Conservation (phyloP, 345 rosid genomes). For the Dipteronia sinensis region DNA sequence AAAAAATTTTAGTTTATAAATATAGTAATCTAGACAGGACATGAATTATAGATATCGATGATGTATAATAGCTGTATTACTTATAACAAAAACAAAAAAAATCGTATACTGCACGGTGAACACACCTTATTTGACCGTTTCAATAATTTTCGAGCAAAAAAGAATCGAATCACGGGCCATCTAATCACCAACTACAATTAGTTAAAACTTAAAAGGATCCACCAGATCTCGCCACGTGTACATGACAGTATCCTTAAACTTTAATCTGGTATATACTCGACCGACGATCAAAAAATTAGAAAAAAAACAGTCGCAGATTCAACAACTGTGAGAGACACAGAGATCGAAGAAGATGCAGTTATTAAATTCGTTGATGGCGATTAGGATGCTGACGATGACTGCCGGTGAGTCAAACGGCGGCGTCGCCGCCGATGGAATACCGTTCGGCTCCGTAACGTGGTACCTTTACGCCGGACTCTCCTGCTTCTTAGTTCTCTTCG, state of each 20-base stretch:
- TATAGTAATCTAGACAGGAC: no score
- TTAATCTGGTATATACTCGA: no score
- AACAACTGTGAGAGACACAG: background rate
- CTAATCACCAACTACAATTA: background rate
- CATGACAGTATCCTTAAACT: no score
- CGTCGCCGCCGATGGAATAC: conserved; percentile 28
- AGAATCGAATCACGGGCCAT: background rate
- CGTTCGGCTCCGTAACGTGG: conserved; percentile 65
- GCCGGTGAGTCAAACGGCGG: conserved; percentile 34
- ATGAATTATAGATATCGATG: no score
- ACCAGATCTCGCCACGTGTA: conserved; percentile 16
- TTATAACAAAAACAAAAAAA: no score
- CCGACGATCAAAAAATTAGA: background rate
- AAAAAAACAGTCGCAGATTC: background rate
- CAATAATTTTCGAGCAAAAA: background rate
- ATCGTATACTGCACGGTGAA: background rate
- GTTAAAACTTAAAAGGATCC: background rate
- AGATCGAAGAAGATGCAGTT: conserved; percentile 49
- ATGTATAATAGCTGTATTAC: no score
- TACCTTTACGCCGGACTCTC: conserved; percentile 69
- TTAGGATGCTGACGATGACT: conserved; percentile 50
- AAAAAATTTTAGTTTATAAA: no score
- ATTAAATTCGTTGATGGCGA: conserved; percentile 61
- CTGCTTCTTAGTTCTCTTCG: conserved; percentile 85
- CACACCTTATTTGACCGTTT: background rate